Percentiles rank a stretch among this genome's conserved stretches.
Evolutionary conservation across 768 basidiomycete genomes (phyloP).

Genomic region (Pulveroboletus sp.): DNA sequence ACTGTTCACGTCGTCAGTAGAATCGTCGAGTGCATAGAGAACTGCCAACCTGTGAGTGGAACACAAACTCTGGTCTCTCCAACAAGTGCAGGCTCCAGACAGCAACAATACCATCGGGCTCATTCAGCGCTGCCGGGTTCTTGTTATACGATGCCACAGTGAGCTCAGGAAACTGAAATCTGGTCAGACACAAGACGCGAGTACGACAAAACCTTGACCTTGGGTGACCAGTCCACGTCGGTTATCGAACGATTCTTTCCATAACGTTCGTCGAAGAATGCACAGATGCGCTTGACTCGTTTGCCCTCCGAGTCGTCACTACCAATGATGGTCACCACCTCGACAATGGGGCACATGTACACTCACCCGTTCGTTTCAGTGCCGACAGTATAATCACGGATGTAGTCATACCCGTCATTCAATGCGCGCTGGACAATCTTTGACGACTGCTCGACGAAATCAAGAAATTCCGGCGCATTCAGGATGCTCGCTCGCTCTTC

Average conservation of each 20-base stretch:
- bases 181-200: background rate
- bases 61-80: constrained; percentile 95
- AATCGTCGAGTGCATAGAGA: background rate
- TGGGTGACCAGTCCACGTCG: constrained; percentile 96
- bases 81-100: constrained; percentile 97
- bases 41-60: constrained; percentile 88
- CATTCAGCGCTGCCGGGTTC: constrained; percentile 88
- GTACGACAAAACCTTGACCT: constrained; percentile 47
- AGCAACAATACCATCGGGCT: constrained; percentile 95
- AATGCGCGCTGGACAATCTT: constrained; percentile 94
- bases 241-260: constrained; percentile 94
- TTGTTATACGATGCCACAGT: constrained; percentile 97
- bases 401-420: constrained; percentile 95
- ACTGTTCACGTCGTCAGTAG: constrained; percentile 47
- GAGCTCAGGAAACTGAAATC: constrained; percentile 84
- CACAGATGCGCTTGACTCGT: constrained; percentile 89
- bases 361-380: constrained; percentile 81
- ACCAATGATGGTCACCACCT: constrained; percentile 10
- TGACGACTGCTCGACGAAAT: constrained; percentile 92
- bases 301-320: constrained; percentile 92
- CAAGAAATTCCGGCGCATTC: constrained; percentile 85
- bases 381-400: constrained; percentile 92
- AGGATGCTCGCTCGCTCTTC: constrained; percentile 83
- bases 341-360: background rate
- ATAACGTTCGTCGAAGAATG: constrained; percentile 89